Base-by-base conservation (phyloP, 805 yeast species). In the Cyberlindnera meyerae region DNA sequence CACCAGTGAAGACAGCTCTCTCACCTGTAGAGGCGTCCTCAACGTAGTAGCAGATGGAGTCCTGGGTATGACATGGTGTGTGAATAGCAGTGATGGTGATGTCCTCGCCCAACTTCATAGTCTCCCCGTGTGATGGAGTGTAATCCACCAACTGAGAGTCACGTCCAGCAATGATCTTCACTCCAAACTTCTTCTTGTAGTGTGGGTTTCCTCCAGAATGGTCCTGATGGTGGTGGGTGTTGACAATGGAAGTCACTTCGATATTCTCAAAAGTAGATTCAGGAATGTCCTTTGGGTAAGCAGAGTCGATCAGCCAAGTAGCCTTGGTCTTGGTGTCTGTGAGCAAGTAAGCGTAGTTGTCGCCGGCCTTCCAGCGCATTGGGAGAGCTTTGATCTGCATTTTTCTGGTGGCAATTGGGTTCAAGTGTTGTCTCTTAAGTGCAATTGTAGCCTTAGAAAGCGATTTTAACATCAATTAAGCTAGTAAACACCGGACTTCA, bases 41-140 rank as follows among this genome's bases (percentile, higher is more conserved):
- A 0, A 75, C 87, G 50, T 61, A 82, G 61, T 87, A 93, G 55
- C 97, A 90, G 42, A 93, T 84, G 4, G 96, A 86, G 61, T 93
- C 99, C 61, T 83, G 93, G 0, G 99, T 93, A 60, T 93, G 99
- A 57, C 99, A 93, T 4, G 99, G 98, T 0, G 99, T 93, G 61
- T 90, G 90, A 27, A 90, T 66, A 1, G 96, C 94, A 2, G 80
- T 77, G 34, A 89, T 73, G 13, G 75, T 68, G 34, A 90, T 55
- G 43, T 71, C 58, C 27, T 68, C 64, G 4, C 96, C 96, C 40
- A 88, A 62, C 42, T 70, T 68, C 42, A 83, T 66, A 14, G 66
- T 62, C 43, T 78, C 84, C 11, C 70, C 63, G 55, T 87, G 79
- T 0, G 68, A 60, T 3, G 96, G 95, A 4, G 88, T 77, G 39